A percentile compares a stretch with the other conserved stretches of the same genome.
Conservation (phyloP, 2,329 filamentous ascomycete species). For the Metarhizium robertsii region DNA sequence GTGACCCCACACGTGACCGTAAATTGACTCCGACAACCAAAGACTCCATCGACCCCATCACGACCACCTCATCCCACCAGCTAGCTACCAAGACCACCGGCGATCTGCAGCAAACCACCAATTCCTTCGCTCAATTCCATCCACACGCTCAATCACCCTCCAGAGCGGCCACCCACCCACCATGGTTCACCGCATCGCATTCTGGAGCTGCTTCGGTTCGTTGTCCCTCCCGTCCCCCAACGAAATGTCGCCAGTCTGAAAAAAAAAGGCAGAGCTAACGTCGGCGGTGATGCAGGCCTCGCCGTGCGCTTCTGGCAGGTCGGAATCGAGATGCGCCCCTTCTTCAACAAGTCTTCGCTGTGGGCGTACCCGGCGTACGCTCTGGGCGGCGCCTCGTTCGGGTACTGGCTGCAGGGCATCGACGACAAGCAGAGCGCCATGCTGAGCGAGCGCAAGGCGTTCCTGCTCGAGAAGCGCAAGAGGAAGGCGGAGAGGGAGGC, state of each 20-base stretch:
- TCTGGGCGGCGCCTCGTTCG: slow-evolving; percentile 78
- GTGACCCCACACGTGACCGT: slow-evolving; percentile 7
- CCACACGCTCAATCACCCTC: not conserved
- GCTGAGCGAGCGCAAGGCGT: slow-evolving; percentile 67
- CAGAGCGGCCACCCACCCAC: slow-evolving; percentile 22
- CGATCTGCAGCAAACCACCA: not conserved
- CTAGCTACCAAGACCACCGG: not conserved
- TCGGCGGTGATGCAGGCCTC: slow-evolving; percentile 51
- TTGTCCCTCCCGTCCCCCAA: slow-evolving; percentile 12
- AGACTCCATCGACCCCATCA: slow-evolving; percentile 10
- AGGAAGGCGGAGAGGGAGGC: slow-evolving; percentile 41
- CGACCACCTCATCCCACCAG: slow-evolving; percentile 11
- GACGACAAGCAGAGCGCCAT: slow-evolving; percentile 72
- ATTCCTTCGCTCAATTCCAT: not conserved
- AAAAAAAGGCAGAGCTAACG: not conserved
- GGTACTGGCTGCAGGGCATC: slow-evolving; percentile 92
- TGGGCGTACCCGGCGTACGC: slow-evolving; percentile 92
- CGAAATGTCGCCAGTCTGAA: not conserved
- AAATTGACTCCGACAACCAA: slow-evolving; percentile 3
- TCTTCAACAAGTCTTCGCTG: slow-evolving; percentile 75
- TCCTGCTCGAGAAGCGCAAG: slow-evolving; percentile 81
- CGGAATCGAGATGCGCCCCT: slow-evolving; percentile 94
- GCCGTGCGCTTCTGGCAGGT: slow-evolving; percentile 93
- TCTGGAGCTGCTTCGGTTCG: slow-evolving; percentile 89
- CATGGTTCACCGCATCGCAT: slow-evolving; percentile 60